Evolutionary conservation across 306 rosid genomes (phyloP), one percentile per base, ranked within the genome.

Genomic region (Fragaria ananassa): DNA sequence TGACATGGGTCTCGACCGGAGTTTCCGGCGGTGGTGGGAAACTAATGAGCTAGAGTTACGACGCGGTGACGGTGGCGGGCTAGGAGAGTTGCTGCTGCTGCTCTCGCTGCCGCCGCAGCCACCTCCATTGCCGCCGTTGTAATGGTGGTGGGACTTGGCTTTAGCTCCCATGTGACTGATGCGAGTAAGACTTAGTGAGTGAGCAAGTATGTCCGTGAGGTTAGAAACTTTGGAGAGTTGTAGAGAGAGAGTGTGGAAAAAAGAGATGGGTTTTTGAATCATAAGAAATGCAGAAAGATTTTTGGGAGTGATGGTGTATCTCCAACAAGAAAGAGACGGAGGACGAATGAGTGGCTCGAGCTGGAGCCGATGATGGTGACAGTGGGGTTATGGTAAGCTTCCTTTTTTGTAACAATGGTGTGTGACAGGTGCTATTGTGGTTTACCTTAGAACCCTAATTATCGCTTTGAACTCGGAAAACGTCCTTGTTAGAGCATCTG

Each of bases 1-100:
- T 64, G 86, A 84, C 49, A 78, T 76, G 15, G 85, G 71, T 41
- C 91, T 96, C 2, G 88, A 85, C n/a, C 91, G 84, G 47, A 85
- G n/a, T 62, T 86, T 70, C 42, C 93, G 79, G 19, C 99, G 88
- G 71, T 88, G 84, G 35, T 80, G 81, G n/a, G 87, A 81, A 15
- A 83, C 21, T 39, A 64, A 29, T 27, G 57, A 44, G 18, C 2
- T 74, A 11, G 90, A 85, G 37, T 75, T 84, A 14, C 88, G 92
- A 56, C 82, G 91, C 19, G 99, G 99, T 0, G 97, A 96, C 12
- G 80, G 93, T 10, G 98, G 99, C 0, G 99, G 98, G 27, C 97
- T 92, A 0, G 97, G 99, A 1, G 99, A 91, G 82, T 85, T 91
- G 68, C 87, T 88, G 61, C 89, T 77, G 13, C 84, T 72, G 77